These are phyloP conservation scores for Colletotrichum viniferum DNA, from an alignment of 2,329 filamentous ascomycete genomes.

Conservation along the genomic window DNA sequence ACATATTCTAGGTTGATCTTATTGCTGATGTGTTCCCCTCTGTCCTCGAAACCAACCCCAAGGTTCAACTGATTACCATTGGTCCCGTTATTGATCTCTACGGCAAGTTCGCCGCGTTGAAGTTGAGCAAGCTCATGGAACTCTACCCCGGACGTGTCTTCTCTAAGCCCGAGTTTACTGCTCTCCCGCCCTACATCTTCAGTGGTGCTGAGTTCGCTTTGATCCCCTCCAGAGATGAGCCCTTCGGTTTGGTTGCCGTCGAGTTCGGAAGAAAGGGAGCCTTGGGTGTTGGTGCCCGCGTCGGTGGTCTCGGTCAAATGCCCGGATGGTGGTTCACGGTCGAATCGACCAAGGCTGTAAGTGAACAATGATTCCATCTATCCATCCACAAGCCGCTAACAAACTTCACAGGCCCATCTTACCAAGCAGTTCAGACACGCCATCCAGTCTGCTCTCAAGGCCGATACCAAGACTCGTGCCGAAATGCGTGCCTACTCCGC, in stretches of 20 bases:
- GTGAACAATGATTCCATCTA: neutral
- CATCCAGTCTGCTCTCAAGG: conserved; percentile 63
- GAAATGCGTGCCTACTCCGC: conserved; percentile 69
- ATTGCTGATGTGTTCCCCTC: conserved; percentile 71
- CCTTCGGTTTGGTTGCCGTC: conserved; percentile 71
- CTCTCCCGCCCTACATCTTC: conserved; percentile 69
- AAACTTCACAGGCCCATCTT: conserved; percentile 49
- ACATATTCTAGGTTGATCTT: conserved; percentile 50
- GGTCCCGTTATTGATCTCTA: conserved; percentile 72
- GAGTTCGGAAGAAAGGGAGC: conserved; percentile 73
- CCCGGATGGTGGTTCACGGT: conserved; percentile 75
- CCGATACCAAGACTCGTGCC: conserved; percentile 58
- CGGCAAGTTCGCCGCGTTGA: conserved; percentile 70
- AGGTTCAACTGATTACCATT: conserved; percentile 65
- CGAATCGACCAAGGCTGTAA: conserved; percentile 62
- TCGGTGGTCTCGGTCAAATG: conserved; percentile 72
- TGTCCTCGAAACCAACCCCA: conserved; percentile 62
- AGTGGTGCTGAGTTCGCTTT: conserved; percentile 71
- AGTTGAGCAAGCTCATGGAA: conserved; percentile 68
- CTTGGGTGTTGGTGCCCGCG: conserved; percentile 68
- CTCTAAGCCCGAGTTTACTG: conserved; percentile 71
- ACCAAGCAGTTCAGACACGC: conserved; percentile 69
- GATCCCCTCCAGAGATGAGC: conserved; percentile 73
- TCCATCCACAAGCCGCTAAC: neutral
- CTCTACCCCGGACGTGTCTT: conserved; percentile 69